Evolutionary conservation across 2,329 filamentous ascomycete genomes (phyloP).

Genomic region (Coleophoma crateriformis): DNA sequence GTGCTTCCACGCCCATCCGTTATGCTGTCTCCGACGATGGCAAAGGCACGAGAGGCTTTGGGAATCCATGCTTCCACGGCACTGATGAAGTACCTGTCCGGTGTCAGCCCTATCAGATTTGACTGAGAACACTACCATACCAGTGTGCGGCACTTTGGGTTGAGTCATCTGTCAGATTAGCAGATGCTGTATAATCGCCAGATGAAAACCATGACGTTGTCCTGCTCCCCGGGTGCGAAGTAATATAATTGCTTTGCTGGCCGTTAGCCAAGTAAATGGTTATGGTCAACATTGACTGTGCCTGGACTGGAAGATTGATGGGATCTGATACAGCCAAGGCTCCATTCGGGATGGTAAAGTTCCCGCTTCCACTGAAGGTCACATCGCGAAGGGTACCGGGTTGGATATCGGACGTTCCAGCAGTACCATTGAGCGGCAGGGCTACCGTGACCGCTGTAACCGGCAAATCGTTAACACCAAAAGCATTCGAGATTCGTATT

Average conservation of each 20-base stretch:
- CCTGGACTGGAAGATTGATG: slow-evolving; percentile 44
- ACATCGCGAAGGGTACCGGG: slow-evolving; percentile 43
- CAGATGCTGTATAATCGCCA: slow-evolving; percentile 48
- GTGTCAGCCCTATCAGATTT: too few species aligned
- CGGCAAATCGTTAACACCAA: slow-evolving; percentile 53
- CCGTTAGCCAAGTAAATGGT: slow-evolving; percentile 52
- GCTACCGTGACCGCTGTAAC: slow-evolving; percentile 55
- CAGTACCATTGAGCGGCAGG: slow-evolving; percentile 45
- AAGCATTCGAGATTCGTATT: slow-evolving; percentile 60
- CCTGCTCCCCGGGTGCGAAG: slow-evolving; percentile 58
- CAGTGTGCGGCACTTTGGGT: slow-evolving; percentile 31
- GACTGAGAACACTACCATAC: slow-evolving; percentile 12
- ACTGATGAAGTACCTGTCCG: slow-evolving; percentile 51
- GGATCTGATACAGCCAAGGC: slow-evolving; percentile 57
- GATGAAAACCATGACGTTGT: slow-evolving; percentile 54
- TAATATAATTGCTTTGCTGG: slow-evolving; percentile 51
- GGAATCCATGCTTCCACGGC: slow-evolving; percentile 52
- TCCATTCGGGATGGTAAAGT: slow-evolving; percentile 48
- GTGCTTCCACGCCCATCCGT: slow-evolving; percentile 61
- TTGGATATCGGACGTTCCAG: slow-evolving; percentile 48
- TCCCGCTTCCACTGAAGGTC: slow-evolving; percentile 50
- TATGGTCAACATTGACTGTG: slow-evolving; percentile 49
- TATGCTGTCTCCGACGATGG: slow-evolving; percentile 60
- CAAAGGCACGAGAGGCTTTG: slow-evolving; percentile 34
- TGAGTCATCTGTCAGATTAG: slow-evolving; percentile 36